These are phyloP conservation scores for Sonneratia caseolaris DNA, from an alignment of 345 rosid species.

Conservation along the genomic window DNA sequence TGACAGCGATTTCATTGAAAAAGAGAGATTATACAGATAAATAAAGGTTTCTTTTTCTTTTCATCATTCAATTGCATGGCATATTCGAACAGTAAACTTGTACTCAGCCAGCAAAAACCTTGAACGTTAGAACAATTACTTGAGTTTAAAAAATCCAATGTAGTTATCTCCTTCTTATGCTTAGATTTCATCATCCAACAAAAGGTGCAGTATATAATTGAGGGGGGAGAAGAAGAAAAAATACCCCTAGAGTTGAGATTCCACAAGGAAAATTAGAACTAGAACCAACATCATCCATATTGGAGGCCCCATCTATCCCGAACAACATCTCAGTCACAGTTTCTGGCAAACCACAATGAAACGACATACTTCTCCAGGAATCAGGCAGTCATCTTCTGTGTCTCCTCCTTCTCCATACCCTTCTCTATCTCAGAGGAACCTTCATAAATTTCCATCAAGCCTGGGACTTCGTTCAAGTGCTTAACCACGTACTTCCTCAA, in stretches of 20 bases:
- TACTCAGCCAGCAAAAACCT: neutral
- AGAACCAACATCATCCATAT: neutral
- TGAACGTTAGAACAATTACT: neutral
- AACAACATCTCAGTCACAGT: neutral
- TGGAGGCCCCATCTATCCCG: neutral
- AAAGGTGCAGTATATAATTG: neutral
- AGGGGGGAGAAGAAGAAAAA: neutral
- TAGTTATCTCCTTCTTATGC: neutral
- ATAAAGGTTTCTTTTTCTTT: neutral
- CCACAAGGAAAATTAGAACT: neutral
- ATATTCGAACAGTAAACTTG: neutral
- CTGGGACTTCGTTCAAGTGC: constrained; percentile 8
- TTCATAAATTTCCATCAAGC: constrained; percentile 3
- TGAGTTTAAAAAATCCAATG: neutral
- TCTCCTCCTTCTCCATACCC: neutral
- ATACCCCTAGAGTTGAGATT: neutral
- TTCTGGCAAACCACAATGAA: neutral
- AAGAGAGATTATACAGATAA: neutral
- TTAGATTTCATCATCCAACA: neutral
- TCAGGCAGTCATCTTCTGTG: neutral
- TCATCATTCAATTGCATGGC: neutral
- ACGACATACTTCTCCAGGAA: neutral
- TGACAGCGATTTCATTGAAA: neutral
- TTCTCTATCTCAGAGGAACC: neutral
- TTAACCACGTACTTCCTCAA: neutral